Conservation (phyloP, 2,329 filamentous ascomycete genomes). For the Akanthomyces dipterigenus region DNA sequence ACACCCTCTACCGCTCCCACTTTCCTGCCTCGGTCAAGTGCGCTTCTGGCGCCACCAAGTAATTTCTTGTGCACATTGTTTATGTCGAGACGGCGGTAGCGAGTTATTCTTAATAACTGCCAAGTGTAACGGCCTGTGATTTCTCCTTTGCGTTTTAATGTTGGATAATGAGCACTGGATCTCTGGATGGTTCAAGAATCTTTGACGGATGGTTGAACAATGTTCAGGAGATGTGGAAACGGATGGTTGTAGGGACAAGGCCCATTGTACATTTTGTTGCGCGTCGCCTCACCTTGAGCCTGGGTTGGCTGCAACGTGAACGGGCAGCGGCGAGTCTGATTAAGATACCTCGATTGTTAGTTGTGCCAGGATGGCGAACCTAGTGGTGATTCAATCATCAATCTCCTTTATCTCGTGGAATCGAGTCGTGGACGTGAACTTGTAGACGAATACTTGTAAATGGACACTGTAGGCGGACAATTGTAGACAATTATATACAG, state of each 20-base stretch:
- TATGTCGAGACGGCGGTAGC: neutral
- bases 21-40: neutral
- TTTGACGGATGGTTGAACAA: too few species aligned
- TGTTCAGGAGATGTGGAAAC: too few species aligned
- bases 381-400: too few species aligned
- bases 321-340: constrained; percentile 20
- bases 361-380: neutral
- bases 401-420: too few species aligned
- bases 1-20: constrained; percentile 28
- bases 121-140: neutral
- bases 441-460: too few species aligned
- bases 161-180: too few species aligned
- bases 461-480: too few species aligned
- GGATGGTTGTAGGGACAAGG: neutral
- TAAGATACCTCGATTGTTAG: constrained; percentile 26
- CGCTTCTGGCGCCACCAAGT: neutral
- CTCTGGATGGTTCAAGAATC: too few species aligned
- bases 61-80: neutral
- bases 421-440: too few species aligned
- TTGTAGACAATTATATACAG: too few species aligned
- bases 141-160: neutral
- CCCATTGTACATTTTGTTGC: neutral
- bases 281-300: neutral
- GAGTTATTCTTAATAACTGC: neutral
- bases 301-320: constrained; percentile 9